Base-by-base conservation (phyloP, 1,284 basidiomycete species). In the Neotropicomus parvogracilis region DNA sequence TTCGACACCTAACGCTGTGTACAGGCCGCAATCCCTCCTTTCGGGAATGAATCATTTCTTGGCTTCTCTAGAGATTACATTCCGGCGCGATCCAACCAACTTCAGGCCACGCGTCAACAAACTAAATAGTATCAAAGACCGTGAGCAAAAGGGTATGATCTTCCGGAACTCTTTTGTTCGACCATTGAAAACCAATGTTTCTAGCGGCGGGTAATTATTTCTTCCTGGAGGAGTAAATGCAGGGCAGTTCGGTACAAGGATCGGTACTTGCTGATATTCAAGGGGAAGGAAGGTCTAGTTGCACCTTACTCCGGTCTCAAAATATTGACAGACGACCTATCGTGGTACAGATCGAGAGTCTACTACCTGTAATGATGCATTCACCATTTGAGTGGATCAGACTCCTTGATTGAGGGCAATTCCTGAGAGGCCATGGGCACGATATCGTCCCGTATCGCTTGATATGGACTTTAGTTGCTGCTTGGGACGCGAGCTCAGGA, bases 51-150 rank as follows among this genome's bases (percentile, higher is more conserved):
- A 94, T 71, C 81, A 84, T 63, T 98, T 98, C 82, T 72, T 98
- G 49, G 85, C 89, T 5, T 91, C 87, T 9, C 77, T 97, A 24
- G 90, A 97, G 69, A 93, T 97, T 64, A 97, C 94, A 6, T 97
- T 97, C 83, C 79, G 94, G 52, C 83, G 95, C 63, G 95, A 98
- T 71, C 94, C 94, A 21, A 94, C 91, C 53, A 95, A 95, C 74
- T 95, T 83, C 75, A 78, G 89, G 50, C 92, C 93, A 37, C 83
- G 94, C 49, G 94, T 97, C 55, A 97, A 98, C 78, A 98, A 98
- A 75, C 66, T 84, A 54, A 76, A 93, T 70, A 94, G 91, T 71
- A 78, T 95, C 61, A 95, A 95, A 72, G 94, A 97, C 67, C 81
- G 87, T 56, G 92, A 97, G 70, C 94, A 97, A 74, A 97, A 97